Base-by-base conservation (phyloP, 2,329 filamentous ascomycete species). In the Alternaria sp. region DNA sequence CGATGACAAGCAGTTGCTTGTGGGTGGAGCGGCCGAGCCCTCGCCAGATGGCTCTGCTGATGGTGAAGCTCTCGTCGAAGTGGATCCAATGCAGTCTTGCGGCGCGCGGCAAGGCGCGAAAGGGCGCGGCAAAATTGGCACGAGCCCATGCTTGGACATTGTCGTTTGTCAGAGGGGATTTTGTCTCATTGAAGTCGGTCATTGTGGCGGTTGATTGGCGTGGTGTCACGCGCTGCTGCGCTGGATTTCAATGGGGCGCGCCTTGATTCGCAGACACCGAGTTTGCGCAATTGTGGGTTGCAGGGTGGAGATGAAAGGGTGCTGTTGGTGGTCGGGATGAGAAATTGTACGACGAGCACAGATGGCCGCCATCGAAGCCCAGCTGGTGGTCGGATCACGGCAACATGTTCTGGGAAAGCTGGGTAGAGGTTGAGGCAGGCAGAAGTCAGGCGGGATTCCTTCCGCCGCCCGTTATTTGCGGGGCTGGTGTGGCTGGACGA, bases 1-100 rank as follows among this genome's bases (percentile, higher is more conserved):
- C 70, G 37, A 72, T 70, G 40, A 70, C 63, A 39, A 72, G 70
- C 17, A 72, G 56, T 41, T 70, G 68, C 37, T 71, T 71, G 61
- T 72, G 70, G 11, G 65, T 55, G 21, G 70, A 71, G 51, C 70
- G 70, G 26, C 66, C 66, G 23, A 72, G 61, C 3, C 64, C 67
- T 17, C 70, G 58, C 54, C 66, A 70, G 48, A 70, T 65, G 44
- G 69, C 62, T 44, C 70, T 63, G 55, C 60, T 70, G 56, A 65
- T 65, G 51, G 56, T 64, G 51, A 69, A 67, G 34, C 66, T 67
- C 10, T 71, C 69, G 56, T 71, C 70, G 56, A 71, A 67, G 13
- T 61, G 56, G 59, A 69, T 67, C 60, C 68, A 72, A 14, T 65
- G 60, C 37, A 70, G 51, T 41, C 62, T 62, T 36, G 66, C 59